Conservation (phyloP, 164 flowering plant genomes). For the Vitis riparia region DNA sequence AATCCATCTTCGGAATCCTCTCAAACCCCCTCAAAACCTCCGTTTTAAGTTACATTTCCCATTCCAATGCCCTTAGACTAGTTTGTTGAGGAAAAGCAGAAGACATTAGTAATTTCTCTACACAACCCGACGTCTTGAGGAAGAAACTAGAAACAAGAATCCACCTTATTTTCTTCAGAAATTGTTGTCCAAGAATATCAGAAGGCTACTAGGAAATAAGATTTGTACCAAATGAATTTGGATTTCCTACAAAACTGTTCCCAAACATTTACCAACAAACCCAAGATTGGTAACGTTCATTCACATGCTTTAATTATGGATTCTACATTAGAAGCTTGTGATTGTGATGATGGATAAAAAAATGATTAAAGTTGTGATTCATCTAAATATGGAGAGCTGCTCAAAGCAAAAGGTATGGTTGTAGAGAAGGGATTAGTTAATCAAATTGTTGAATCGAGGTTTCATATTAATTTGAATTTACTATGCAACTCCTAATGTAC, state of each 20-base stretch:
- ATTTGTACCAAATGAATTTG: slow-evolving; percentile 4
- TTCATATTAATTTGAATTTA: slow-evolving; percentile 26
- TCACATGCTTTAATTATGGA: slow-evolving; percentile 14
- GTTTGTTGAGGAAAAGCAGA: slow-evolving; percentile 20
- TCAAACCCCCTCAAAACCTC: slow-evolving; percentile 11
- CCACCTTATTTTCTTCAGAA: no score
- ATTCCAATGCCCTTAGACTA: slow-evolving; percentile 14
- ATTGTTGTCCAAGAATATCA: no score
- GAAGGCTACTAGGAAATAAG: background rate
- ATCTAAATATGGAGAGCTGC: background rate
- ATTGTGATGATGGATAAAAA: slow-evolving; percentile 14
- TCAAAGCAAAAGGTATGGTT: background rate
- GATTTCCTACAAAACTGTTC: slow-evolving; percentile 10
- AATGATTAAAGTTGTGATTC: slow-evolving; percentile 17
- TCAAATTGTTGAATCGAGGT: slow-evolving; percentile 4
- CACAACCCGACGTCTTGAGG: slow-evolving; percentile 22
- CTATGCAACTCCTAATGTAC: no score
- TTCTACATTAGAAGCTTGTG: slow-evolving; percentile 16
- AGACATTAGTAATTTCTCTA: slow-evolving; percentile 2
- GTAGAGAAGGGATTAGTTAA: background rate
- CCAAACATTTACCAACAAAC: slow-evolving; percentile 10
- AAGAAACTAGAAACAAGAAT: slow-evolving; percentile 26
- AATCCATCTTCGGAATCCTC: slow-evolving; percentile 15
- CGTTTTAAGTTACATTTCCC: slow-evolving; percentile 18
- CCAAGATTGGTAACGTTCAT: slow-evolving; percentile 17